phyloP scores from a whole-genome alignment of 2,329 filamentous ascomycete species.

The Cercospora brassicicola region DNA sequence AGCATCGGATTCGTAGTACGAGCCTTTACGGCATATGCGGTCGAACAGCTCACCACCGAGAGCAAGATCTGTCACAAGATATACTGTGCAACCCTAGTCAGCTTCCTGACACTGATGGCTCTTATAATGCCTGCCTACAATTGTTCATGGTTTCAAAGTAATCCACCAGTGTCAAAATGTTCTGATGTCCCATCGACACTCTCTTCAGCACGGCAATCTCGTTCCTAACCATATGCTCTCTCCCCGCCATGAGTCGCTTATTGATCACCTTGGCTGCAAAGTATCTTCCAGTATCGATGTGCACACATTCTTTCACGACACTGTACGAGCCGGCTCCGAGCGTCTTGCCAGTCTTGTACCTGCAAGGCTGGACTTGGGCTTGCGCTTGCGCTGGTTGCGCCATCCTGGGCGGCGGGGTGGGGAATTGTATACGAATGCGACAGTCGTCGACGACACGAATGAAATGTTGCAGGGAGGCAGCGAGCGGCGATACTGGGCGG shows the following conservation, averaged over 20 bases:
- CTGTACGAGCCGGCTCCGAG: constrained; percentile 95
- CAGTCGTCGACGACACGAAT: neutral
- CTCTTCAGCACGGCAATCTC: constrained; percentile 96
- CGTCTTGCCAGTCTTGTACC: constrained; percentile 98
- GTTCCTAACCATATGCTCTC: constrained; percentile 98
- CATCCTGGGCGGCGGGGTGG: constrained; percentile 19
- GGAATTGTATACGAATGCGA: neutral
- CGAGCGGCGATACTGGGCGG: neutral
- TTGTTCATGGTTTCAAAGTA: constrained; percentile 99
- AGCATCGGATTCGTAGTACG: constrained; percentile 96
- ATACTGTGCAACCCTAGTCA: constrained; percentile 56
- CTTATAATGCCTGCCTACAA: constrained; percentile 47
- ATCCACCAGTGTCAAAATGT: constrained; percentile 95
- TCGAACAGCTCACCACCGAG: constrained; percentile 97
- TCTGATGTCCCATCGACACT: constrained; percentile 98
- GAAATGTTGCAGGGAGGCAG: neutral
- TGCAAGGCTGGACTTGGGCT: constrained; percentile 81
- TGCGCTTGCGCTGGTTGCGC: constrained; percentile 33
- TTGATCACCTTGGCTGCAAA: constrained; percentile 99
- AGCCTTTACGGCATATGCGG: constrained; percentile 96
- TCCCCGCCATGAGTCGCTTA: constrained; percentile 93
- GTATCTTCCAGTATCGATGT: constrained; percentile 95
- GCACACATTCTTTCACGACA: constrained; percentile 97
- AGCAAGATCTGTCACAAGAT: constrained; percentile 94
- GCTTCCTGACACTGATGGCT: neutral